A percentile compares a stretch with the other conserved stretches of the same genome.
phyloP scores from a whole-genome alignment of 768 basidiomycete genomes.

The Rhizopogon sp. region DNA sequence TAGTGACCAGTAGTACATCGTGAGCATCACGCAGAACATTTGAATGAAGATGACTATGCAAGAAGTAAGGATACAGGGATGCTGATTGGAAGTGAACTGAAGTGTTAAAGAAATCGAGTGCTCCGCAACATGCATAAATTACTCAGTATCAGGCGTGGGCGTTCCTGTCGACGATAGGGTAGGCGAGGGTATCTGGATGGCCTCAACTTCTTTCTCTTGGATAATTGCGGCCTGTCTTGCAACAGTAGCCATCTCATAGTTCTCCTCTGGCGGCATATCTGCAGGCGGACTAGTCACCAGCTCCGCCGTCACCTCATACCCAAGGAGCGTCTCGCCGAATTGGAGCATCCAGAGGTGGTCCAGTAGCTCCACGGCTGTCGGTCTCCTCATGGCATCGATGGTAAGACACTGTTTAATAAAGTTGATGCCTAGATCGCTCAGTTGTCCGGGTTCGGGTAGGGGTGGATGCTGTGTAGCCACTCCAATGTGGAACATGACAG shows the following conservation, averaged over 20 bases:
- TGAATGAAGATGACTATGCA: neutral
- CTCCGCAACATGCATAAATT: neutral
- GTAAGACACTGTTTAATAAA: slow-evolving; percentile 92
- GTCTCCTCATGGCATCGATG: slow-evolving; percentile 79
- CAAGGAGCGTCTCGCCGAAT: slow-evolving; percentile 65
- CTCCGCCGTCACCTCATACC: slow-evolving; percentile 63
- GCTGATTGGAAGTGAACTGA: neutral
- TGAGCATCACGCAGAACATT: neutral
- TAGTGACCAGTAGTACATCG: neutral
- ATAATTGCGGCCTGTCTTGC: slow-evolving; percentile 53
- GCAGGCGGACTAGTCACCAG: slow-evolving; percentile 43
- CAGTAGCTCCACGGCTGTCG: slow-evolving; percentile 80
- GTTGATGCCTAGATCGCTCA: slow-evolving; percentile 84
- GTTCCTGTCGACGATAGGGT: slow-evolving; percentile 37
- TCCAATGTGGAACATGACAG: slow-evolving; percentile 99
- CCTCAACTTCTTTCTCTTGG: slow-evolving; percentile 58
- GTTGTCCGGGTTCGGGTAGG: slow-evolving; percentile 85
- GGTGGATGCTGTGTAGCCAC: slow-evolving; percentile 96
- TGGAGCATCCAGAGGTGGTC: slow-evolving; percentile 88
- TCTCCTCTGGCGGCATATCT: slow-evolving; percentile 43
- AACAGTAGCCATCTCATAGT: slow-evolving; percentile 44
- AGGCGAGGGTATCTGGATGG: slow-evolving; percentile 49
- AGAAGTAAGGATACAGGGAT: slow-evolving; percentile 2
- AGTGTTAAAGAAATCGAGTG: neutral
- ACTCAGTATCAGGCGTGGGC: slow-evolving; percentile 24